Percentiles rank a stretch among this genome's conserved stretches.
Evolutionary conservation across 768 basidiomycete genomes (phyloP).

Genomic region (Clitopilus passeckerianus): DNA sequence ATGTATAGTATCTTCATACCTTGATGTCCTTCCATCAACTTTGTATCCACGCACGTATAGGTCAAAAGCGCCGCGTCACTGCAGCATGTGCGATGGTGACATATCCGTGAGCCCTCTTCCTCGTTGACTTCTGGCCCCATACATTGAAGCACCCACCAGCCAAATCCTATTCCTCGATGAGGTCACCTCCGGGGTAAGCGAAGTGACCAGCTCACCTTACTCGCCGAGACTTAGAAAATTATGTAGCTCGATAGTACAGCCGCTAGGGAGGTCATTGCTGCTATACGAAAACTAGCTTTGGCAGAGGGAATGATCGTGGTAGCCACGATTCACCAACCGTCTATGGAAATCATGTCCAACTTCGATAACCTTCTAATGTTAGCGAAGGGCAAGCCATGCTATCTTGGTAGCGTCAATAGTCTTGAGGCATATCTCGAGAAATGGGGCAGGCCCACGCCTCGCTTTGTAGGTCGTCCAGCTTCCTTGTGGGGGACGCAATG

Average conservation of each 20-base stretch:
- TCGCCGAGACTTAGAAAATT: neutral
- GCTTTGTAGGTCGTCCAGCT: slow-evolving; percentile 18
- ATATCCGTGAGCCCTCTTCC: slow-evolving; percentile 32
- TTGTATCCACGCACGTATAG: slow-evolving; percentile 15
- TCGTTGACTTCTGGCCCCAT: neutral
- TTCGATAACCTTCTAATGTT: slow-evolving; percentile 60
- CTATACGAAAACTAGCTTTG: slow-evolving; percentile 38
- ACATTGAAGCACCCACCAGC: slow-evolving; percentile 13
- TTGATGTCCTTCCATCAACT: no score
- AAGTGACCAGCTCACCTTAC: neutral
- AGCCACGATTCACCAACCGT: slow-evolving; percentile 66
- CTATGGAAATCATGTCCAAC: slow-evolving; percentile 50
- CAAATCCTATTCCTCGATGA: slow-evolving; percentile 61
- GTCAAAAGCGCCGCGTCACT: slow-evolving; percentile 58
- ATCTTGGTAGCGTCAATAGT: slow-evolving; percentile 34
- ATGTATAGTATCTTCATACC: neutral
- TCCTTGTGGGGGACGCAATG: neutral
- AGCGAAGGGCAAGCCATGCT: slow-evolving; percentile 43
- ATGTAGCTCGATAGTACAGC: slow-evolving; percentile 44
- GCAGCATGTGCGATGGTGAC: slow-evolving; percentile 59
- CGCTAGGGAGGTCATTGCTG: slow-evolving; percentile 34
- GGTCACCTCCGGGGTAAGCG: slow-evolving; percentile 45
- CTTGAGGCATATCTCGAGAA: slow-evolving; percentile 32
- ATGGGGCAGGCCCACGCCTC: slow-evolving; percentile 33
- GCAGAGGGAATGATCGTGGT: slow-evolving; percentile 51